Evolutionary conservation across 2,329 filamentous ascomycete genomes (phyloP).

Genomic region (Phoma herbarum): DNA sequence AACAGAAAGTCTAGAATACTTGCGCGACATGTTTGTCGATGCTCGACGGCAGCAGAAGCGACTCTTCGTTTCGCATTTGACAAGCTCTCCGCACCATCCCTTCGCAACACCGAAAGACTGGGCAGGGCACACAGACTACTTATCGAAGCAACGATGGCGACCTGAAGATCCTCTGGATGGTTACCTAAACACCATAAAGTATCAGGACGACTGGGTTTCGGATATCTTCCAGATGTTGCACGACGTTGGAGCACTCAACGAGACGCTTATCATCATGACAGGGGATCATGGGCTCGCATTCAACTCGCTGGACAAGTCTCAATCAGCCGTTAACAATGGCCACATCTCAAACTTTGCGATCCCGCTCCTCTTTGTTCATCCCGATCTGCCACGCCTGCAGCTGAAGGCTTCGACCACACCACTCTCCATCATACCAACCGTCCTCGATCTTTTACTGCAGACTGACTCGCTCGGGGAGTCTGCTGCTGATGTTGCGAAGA

Average conservation of each 20-base stretch:
- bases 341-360: slow-evolving; percentile 29
- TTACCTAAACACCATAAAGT: slow-evolving; percentile 31
- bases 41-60: slow-evolving; percentile 21
- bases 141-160: slow-evolving; percentile 25
- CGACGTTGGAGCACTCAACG: slow-evolving; percentile 24
- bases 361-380: slow-evolving; percentile 29
- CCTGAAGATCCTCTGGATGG: slow-evolving; percentile 25
- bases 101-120: slow-evolving; percentile 28
- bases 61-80: slow-evolving; percentile 28
- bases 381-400: slow-evolving; percentile 25
- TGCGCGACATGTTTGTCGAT: slow-evolving; percentile 29
- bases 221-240: slow-evolving; percentile 30
- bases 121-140: slow-evolving; percentile 18
- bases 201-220: slow-evolving; percentile 29
- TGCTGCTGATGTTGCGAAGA: slow-evolving; percentile 14
- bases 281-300: slow-evolving; percentile 30
- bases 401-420: slow-evolving; percentile 28
- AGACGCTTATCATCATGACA: slow-evolving; percentile 28
- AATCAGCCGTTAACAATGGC: slow-evolving; percentile 28
- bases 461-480: slow-evolving; percentile 20
- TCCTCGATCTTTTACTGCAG: slow-evolving; percentile 26
- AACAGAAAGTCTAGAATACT: slow-evolving; percentile 25
- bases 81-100: slow-evolving; percentile 29
- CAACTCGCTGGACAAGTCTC: slow-evolving; percentile 26
- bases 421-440: slow-evolving; percentile 26